These are phyloP conservation scores for Vigna reflexopilosa DNA, from an alignment of 306 rosid species.

Conservation along the genomic window DNA sequence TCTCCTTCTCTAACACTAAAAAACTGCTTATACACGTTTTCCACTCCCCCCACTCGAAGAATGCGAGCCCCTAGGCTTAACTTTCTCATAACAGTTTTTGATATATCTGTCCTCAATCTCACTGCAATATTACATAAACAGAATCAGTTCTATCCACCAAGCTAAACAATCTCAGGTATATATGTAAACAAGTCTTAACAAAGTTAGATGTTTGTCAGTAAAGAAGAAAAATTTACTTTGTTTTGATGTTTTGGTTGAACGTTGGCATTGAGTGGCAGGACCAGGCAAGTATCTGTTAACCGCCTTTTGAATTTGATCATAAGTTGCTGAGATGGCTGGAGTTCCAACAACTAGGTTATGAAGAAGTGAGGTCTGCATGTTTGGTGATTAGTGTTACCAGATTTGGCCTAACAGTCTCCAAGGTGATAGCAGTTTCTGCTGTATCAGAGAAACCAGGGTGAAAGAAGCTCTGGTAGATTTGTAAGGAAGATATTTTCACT, in stretches of 20 bases:
- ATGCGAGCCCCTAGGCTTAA: slow-evolving; percentile 75
- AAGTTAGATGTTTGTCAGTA: background rate
- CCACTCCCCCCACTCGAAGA: slow-evolving; percentile 65
- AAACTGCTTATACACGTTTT: slow-evolving; percentile 61
- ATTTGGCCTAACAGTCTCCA: no score
- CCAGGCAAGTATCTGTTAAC: slow-evolving; percentile 46
- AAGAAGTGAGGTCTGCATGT: slow-evolving; percentile 56
- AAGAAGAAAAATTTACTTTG: slow-evolving; percentile 41
- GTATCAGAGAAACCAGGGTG: slow-evolving; percentile 7
- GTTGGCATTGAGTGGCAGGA: slow-evolving; percentile 39
- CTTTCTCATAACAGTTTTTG: slow-evolving; percentile 68
- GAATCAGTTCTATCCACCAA: slow-evolving; percentile 8
- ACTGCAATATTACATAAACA: slow-evolving; percentile 30
- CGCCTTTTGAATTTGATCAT: slow-evolving; percentile 44
- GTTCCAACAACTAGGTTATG: slow-evolving; percentile 53
- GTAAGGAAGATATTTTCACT: slow-evolving; percentile 25
- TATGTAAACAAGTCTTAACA: background rate
- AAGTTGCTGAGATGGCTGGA: slow-evolving; percentile 43
- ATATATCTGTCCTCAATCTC: slow-evolving; percentile 59
- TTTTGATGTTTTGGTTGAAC: slow-evolving; percentile 40
- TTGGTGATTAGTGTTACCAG: background rate
- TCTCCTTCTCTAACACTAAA: slow-evolving; percentile 64
- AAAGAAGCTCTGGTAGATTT: slow-evolving; percentile 10
- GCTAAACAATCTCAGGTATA: background rate
- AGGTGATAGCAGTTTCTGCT: background rate